Conservation (phyloP, 1,284 basidiomycete genomes). For the Cutaneotrichosporon sp. region DNA sequence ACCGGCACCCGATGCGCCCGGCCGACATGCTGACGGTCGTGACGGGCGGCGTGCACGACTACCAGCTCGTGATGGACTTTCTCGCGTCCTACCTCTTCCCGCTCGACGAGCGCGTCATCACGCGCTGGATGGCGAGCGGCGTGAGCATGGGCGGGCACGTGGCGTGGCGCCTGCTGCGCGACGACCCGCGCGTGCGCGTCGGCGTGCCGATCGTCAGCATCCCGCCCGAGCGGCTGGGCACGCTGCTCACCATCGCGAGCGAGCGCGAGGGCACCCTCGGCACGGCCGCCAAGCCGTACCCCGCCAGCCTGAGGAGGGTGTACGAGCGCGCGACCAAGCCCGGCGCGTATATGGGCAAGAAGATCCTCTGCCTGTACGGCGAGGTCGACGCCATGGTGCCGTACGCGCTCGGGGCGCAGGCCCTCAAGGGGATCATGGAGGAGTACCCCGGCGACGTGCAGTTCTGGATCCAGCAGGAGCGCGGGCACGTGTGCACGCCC, state of each 20-base stretch:
- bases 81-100: conserved; percentile 73
- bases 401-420: conserved; percentile 8
- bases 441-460: conserved; percentile 14
- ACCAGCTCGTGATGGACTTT: conserved; percentile 76
- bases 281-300: conserved; percentile 15
- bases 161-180: conserved; percentile 22
- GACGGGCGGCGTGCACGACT: conserved; percentile 66
- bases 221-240: conserved; percentile 13
- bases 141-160: conserved; percentile 52
- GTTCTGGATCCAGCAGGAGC: conserved; percentile 14
- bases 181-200: conserved; percentile 18
- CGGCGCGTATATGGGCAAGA: conserved; percentile 62
- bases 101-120: conserved; percentile 62
- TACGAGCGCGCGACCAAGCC: conserved; percentile 12
- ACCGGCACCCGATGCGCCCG: conserved; percentile 15
- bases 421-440: conserved; percentile 12
- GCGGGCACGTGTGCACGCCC: conserved; percentile 27
- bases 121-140: conserved; percentile 62
- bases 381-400: conserved; percentile 50
- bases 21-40: conserved; percentile 15
- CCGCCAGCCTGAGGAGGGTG: conserved; percentile 5
- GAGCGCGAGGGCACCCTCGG: conserved; percentile 13
- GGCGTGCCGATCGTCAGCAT: conserved; percentile 19
- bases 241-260: conserved; percentile 13
- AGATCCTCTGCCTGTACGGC: conserved; percentile 67